These are phyloP conservation scores for Rachicladosporium sp. DNA, from an alignment of 2,329 filamentous ascomycete genomes.

Conservation along the genomic window DNA sequence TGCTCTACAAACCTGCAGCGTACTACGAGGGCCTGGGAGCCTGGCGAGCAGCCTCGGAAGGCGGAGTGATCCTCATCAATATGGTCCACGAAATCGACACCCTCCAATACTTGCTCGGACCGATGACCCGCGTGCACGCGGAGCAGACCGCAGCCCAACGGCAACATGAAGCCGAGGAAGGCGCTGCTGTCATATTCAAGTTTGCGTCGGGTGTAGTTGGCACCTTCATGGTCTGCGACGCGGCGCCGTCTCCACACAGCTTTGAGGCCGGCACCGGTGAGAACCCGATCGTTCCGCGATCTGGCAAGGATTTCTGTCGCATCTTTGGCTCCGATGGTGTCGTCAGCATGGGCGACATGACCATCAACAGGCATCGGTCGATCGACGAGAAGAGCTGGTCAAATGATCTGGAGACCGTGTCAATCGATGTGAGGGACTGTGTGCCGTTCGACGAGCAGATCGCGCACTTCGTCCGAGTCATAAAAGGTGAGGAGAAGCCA, in stretches of 20 bases:
- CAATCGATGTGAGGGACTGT: constrained; percentile 15
- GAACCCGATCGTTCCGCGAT: constrained; percentile 40
- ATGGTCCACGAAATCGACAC: constrained; percentile 49
- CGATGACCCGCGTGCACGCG: constrained; percentile 39
- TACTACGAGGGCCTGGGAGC: constrained; percentile 39
- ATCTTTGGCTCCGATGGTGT: constrained; percentile 41
- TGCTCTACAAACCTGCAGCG: constrained; percentile 35
- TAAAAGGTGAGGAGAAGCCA: constrained; percentile 31
- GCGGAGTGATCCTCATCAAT: constrained; percentile 45
- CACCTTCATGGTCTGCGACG: constrained; percentile 45
- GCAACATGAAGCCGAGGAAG: constrained; percentile 42
- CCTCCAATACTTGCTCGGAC: constrained; percentile 44
- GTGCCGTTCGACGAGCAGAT: constrained; percentile 43
- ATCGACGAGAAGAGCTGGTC: constrained; percentile 32
- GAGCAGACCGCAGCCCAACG: constrained; percentile 36
- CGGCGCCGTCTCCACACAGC: constrained; percentile 38
- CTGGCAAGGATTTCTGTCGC: constrained; percentile 37
- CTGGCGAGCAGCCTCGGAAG: constrained; percentile 35
- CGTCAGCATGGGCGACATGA: constrained; percentile 44
- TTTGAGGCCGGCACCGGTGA: constrained; percentile 49
- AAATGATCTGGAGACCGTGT: constrained; percentile 24
- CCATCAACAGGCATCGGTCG: constrained; percentile 33
- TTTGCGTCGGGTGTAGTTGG: constrained; percentile 45
- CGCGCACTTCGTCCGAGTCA: constrained; percentile 38
- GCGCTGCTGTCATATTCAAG: constrained; percentile 40